These are phyloP conservation scores for Trichocladium uniseriatum DNA, from an alignment of 495 filamentous ascomycete genomes.

Conservation along the genomic window DNA sequence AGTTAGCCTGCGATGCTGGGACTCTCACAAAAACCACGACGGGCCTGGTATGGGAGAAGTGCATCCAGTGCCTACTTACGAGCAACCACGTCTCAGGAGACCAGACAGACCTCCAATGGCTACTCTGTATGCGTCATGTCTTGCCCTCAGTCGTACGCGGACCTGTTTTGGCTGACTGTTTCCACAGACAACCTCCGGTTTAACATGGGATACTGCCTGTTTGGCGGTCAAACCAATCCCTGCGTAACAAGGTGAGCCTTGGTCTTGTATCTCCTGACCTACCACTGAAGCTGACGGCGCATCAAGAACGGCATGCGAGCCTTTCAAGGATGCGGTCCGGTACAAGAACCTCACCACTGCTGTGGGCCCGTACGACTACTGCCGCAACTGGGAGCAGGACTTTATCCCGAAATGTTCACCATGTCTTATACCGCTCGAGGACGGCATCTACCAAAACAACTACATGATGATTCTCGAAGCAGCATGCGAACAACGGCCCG, in stretches of 20 bases:
- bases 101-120: constrained; percentile 29
- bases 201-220: constrained; percentile 35
- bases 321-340: constrained; percentile 26
- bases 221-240: constrained; percentile 20
- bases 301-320: constrained; percentile 33
- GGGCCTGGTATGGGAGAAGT: constrained; percentile 34
- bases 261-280: neutral
- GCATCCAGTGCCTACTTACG: constrained; percentile 33
- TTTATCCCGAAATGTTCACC: constrained; percentile 25
- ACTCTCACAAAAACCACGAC: constrained; percentile 17
- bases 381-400: constrained; percentile 28
- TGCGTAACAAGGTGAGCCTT: constrained; percentile 35
- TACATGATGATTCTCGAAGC: constrained; percentile 40
- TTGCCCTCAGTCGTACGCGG: too few relatives aligned
- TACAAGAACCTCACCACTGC: constrained; percentile 29
- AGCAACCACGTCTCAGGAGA: constrained; percentile 27
- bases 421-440: constrained; percentile 24
- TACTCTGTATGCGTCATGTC: constrained; percentile 31
- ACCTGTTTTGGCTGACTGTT: neutral
- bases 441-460: constrained; percentile 30
- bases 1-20: constrained; percentile 31
- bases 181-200: constrained; percentile 38
- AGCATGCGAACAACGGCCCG: constrained; percentile 37
- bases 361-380: constrained; percentile 32
- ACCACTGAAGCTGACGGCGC: constrained; percentile 7